These are phyloP conservation scores for Pestalotiopsis sp. DNA, from an alignment of 2,329 filamentous ascomycete genomes.

Conservation along the genomic window DNA sequence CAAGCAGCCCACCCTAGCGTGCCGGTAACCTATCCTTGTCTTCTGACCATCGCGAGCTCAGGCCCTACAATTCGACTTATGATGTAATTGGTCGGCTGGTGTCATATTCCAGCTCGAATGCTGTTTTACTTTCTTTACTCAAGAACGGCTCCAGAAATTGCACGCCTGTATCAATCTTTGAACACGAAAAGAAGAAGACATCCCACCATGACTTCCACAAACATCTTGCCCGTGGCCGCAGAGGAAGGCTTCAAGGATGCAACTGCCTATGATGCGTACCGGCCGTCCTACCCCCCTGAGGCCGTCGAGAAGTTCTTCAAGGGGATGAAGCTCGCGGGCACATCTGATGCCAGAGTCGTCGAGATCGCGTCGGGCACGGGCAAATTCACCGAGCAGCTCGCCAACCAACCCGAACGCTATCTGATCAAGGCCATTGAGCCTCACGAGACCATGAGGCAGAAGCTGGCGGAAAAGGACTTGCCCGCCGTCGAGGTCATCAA, in stretches of 20 bases:
- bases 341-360: conserved; percentile 52
- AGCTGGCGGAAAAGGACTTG: conserved; percentile 61
- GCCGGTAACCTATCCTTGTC: neutral
- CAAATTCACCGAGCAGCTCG: conserved; percentile 69
- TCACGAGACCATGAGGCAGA: conserved; percentile 65
- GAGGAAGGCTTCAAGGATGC: conserved; percentile 71
- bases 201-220: conserved; percentile 5
- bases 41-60: neutral
- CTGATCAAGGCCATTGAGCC: conserved; percentile 66
- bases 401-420: conserved; percentile 60
- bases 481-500: conserved; percentile 54
- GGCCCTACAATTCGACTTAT: neutral
- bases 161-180: too few relatives aligned
- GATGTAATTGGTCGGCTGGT: conserved; percentile 1
- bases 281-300: conserved; percentile 66
- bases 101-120: neutral
- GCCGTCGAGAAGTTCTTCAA: conserved; percentile 61
- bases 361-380: conserved; percentile 72
- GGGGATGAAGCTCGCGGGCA: conserved; percentile 52
- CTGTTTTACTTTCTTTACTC: neutral
- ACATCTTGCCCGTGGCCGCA: conserved; percentile 26
- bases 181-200: neutral
- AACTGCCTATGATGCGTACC: conserved; percentile 65
- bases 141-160: neutral
- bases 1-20: neutral